A percentile compares a stretch with the other conserved stretches of the same genome.
Conservation (phyloP, 768 basidiomycete genomes). For the Chlorophyllum brunneum region DNA sequence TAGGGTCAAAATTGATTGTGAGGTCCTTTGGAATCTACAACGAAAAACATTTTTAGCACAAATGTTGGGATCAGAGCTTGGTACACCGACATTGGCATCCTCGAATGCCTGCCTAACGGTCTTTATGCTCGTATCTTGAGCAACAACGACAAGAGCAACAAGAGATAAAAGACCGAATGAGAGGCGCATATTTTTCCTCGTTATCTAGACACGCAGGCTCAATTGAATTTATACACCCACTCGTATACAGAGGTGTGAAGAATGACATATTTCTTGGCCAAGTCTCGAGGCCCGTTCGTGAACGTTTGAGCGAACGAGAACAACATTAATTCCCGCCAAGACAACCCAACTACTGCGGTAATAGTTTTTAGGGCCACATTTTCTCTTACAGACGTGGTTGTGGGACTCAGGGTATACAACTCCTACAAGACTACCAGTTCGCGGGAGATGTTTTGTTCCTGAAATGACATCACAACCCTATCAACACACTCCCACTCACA, state of each 20-base stretch:
- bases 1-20: conserved; percentile 21
- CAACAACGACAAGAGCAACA: conserved; percentile 11
- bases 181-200: too few relatives aligned
- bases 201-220: too few relatives aligned
- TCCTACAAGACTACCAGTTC: too few relatives aligned
- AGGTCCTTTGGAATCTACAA: conserved; percentile 22
- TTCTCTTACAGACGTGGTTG: not conserved
- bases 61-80: not conserved
- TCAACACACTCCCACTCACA: too few relatives aligned
- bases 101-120: conserved; percentile 23
- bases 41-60: not conserved
- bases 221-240: too few relatives aligned
- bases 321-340: not conserved
- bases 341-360: too few relatives aligned
- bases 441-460: too few relatives aligned
- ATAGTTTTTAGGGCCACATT: not conserved
- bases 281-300: too few relatives aligned
- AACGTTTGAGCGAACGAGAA: not conserved
- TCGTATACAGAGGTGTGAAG: too few relatives aligned
- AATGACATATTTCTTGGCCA: not conserved
- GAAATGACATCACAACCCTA: too few relatives aligned
- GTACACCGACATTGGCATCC: conserved; percentile 19
- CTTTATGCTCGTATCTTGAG: conserved; percentile 21
- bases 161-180: not conserved
- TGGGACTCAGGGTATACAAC: not conserved